Conservation (phyloP, 1,284 basidiomycete species). For the Garcileccinum viscosum region DNA sequence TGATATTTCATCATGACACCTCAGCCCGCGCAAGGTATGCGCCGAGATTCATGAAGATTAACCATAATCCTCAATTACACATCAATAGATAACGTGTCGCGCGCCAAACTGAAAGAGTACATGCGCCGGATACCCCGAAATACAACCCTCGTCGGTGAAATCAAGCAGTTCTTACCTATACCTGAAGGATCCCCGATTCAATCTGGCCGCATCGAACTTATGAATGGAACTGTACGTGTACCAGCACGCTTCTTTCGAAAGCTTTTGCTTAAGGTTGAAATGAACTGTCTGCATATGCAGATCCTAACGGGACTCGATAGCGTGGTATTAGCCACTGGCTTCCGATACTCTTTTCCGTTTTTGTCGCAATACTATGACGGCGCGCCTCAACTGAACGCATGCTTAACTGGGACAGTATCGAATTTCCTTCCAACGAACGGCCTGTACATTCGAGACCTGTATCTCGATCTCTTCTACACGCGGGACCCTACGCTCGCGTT, state of each 20-base stretch:
- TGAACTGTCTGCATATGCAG: not conserved
- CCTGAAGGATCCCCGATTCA: constrained; percentile 15
- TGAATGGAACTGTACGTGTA: constrained; percentile 20
- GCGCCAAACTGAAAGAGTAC: not conserved
- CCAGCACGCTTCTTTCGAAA: not conserved
- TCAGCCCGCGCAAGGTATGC: constrained; percentile 16
- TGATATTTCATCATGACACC: not conserved
- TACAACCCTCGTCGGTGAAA: constrained; percentile 22
- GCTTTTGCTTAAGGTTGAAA: not conserved
- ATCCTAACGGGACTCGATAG: constrained; percentile 21
- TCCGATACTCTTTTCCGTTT: constrained; percentile 21
- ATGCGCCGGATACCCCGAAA: constrained; percentile 17
- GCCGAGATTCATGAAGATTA: not conserved
- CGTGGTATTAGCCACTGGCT: constrained; percentile 17
- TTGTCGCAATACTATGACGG: constrained; percentile 22
- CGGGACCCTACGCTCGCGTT: constrained; percentile 27
- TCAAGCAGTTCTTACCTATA: constrained; percentile 16
- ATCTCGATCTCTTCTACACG: constrained; percentile 24
- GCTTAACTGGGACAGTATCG: constrained; percentile 2
- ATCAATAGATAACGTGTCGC: constrained; percentile 4
- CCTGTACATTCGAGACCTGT: constrained; percentile 23
- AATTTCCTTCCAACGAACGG: constrained; percentile 19
- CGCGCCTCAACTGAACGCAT: constrained; percentile 5
- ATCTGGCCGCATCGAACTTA: constrained; percentile 18
- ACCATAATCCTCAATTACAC: not conserved